Conservation (phyloP, 345 rosid genomes). For the Lumnitzera racemosa region DNA sequence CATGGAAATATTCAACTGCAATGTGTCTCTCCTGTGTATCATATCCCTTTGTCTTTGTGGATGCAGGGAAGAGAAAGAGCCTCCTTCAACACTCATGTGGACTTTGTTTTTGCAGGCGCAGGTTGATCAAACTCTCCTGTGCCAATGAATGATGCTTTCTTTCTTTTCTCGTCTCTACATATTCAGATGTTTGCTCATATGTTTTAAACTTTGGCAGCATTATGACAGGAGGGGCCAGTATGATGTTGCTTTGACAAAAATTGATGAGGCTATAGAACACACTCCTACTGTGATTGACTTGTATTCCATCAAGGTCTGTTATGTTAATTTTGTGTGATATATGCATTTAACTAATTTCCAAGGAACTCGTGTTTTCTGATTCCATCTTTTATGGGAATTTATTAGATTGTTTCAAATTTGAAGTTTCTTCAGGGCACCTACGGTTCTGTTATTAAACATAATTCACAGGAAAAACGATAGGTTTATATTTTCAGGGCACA, state of each 20-base stretch:
- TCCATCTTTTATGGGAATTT: no score
- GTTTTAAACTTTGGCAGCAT: conserved; percentile 57
- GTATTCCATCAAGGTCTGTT: conserved; percentile 80
- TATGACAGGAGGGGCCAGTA: conserved; percentile 86
- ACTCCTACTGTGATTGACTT: conserved; percentile 98
- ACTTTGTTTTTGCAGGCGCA: conserved; percentile 89
- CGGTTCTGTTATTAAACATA: no score
- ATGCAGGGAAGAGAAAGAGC: conserved; percentile 79
- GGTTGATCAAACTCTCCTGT: conserved; percentile 33
- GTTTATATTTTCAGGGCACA: no score
- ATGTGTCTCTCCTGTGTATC: background rate
- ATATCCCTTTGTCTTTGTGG: conserved; percentile 7
- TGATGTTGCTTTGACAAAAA: conserved; percentile 69
- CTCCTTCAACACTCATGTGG: conserved; percentile 95
- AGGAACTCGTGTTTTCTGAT: background rate
- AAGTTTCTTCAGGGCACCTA: no score
- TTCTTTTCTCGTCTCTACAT: conserved; percentile 5
- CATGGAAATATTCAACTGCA: no score
- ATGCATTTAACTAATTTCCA: background rate
- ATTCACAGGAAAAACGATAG: no score
- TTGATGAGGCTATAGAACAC: conserved; percentile 85
- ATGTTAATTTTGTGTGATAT: background rate
- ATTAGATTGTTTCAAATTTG: no score
- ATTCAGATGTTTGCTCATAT: conserved; percentile 9
- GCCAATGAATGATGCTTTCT: conserved; percentile 3